Evolutionary conservation across 2,329 filamentous ascomycete species (phyloP).

Genomic region (Penicillium nordicum): DNA sequence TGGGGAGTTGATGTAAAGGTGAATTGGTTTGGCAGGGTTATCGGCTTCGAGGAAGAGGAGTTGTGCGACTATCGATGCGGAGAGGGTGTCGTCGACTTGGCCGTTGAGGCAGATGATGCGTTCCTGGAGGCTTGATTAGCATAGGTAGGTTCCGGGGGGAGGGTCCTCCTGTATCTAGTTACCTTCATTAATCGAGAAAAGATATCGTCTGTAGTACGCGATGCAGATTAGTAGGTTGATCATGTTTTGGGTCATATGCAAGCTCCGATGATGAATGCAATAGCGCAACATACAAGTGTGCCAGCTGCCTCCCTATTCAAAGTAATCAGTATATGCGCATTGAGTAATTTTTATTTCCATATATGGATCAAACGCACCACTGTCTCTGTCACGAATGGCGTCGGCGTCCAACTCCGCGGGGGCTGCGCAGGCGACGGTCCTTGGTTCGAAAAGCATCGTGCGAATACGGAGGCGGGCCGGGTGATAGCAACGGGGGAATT

Average conservation of each 20-base stretch:
- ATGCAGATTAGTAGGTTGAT: conserved; percentile 8
- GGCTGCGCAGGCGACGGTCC: conserved; percentile 28
- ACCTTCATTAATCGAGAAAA: conserved; percentile 77
- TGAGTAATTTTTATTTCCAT: not conserved
- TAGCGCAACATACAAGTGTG: conserved; percentile 63
- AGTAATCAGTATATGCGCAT: conserved; percentile 19
- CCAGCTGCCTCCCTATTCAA: conserved; percentile 65
- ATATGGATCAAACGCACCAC: conserved; percentile 45
- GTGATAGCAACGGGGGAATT: conserved; percentile 5
- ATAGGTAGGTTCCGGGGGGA: conserved; percentile 9
- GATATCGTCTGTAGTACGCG: conserved; percentile 62
- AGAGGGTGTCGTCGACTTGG: conserved; percentile 82
- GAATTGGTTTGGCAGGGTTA: conserved; percentile 89
- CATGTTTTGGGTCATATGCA: not conserved
- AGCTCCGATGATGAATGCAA: conserved; percentile 20
- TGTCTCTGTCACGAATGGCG: conserved; percentile 54
- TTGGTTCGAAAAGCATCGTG: conserved; percentile 32
- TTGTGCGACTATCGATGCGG: conserved; percentile 92
- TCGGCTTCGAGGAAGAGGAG: conserved; percentile 98
- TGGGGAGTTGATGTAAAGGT: conserved; percentile 96
- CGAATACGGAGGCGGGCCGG: conserved; percentile 4
- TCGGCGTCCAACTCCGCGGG: conserved; percentile 48
- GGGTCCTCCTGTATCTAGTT: conserved; percentile 17
- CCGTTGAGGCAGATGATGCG: conserved; percentile 93
- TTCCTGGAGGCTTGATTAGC: conserved; percentile 59